Evolutionary conservation across 805 yeast genomes (phyloP).

Genomic region (Candida andamanensis): DNA sequence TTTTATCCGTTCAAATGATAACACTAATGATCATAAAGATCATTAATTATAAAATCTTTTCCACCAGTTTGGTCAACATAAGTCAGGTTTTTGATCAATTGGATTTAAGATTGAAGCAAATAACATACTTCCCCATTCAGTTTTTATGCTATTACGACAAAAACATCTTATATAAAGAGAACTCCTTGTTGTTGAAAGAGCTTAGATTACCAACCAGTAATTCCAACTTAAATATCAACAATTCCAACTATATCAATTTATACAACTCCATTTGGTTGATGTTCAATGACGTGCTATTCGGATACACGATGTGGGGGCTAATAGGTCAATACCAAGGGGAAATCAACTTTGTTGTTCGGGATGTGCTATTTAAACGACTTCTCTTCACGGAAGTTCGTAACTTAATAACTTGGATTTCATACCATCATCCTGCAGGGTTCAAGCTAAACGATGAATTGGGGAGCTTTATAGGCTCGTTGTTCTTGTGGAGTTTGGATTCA

Average conservation of each 20-base stretch:
- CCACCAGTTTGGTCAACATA: conserved; percentile 27
- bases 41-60: conserved; percentile 22
- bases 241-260: conserved; percentile 62
- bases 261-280: conserved; percentile 89
- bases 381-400: conserved; percentile 43
- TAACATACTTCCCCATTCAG: conserved; percentile 76
- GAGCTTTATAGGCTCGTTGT: conserved; percentile 77
- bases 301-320: conserved; percentile 51
- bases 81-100: conserved; percentile 74
- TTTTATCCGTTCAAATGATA: conserved; percentile 13
- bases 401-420: conserved; percentile 68
- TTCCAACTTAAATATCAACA: conserved; percentile 32
- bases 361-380: conserved; percentile 28
- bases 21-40: conserved; percentile 16
- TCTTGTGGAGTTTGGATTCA: conserved; percentile 75
- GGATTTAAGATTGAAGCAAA: conserved; percentile 70
- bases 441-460: conserved; percentile 86
- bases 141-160: conserved; percentile 52
- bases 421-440: conserved; percentile 83
- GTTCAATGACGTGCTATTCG: conserved; percentile 74
- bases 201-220: conserved; percentile 32
- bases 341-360: conserved; percentile 18
- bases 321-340: conserved; percentile 28
- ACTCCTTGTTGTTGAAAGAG: conserved; percentile 40
- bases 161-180: conserved; percentile 31